A percentile compares a stretch with the other conserved stretches of the same genome.
These are phyloP conservation scores for Rutstroemia sp. DNA, from an alignment of 2,329 filamentous ascomycete genomes.

Conservation along the genomic window DNA sequence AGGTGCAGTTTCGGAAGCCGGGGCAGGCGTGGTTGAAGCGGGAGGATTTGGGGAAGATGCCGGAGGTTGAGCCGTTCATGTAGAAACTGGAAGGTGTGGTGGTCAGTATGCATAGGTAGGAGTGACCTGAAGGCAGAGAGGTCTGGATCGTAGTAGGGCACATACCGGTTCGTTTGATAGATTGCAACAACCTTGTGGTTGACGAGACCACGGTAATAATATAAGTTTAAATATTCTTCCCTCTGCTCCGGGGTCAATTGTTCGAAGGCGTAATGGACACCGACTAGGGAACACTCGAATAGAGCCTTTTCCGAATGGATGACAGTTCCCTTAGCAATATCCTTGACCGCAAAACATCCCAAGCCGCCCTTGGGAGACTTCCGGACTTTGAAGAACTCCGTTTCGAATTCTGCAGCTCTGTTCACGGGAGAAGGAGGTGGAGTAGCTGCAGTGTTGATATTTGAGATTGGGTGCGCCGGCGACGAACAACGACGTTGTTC, in stretches of 20 bases:
- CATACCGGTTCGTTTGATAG: slow-evolving; percentile 27
- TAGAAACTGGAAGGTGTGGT: background rate
- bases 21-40: slow-evolving; percentile 53
- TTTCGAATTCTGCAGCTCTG: slow-evolving; percentile 13
- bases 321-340: slow-evolving; percentile 20
- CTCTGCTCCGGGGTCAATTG: slow-evolving; percentile 16
- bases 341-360: slow-evolving; percentile 25
- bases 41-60: slow-evolving; percentile 40
- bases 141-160: background rate
- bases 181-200: slow-evolving; percentile 17
- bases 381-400: slow-evolving; percentile 24
- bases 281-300: slow-evolving; percentile 13
- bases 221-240: slow-evolving; percentile 16
- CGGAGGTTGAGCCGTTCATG: background rate
- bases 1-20: slow-evolving; percentile 38
- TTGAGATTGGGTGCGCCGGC: background rate
- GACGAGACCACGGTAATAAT: slow-evolving; percentile 13
- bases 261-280: slow-evolving; percentile 16
- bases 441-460: background rate
- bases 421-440: background rate
- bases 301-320: slow-evolving; percentile 25
- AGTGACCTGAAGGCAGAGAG: background rate
- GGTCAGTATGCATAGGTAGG: background rate
- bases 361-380: slow-evolving; percentile 23
- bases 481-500: background rate